phyloP scores from a whole-genome alignment of 1,139 yeast species.

The Zhuliangozyma blackwelliae region DNA sequence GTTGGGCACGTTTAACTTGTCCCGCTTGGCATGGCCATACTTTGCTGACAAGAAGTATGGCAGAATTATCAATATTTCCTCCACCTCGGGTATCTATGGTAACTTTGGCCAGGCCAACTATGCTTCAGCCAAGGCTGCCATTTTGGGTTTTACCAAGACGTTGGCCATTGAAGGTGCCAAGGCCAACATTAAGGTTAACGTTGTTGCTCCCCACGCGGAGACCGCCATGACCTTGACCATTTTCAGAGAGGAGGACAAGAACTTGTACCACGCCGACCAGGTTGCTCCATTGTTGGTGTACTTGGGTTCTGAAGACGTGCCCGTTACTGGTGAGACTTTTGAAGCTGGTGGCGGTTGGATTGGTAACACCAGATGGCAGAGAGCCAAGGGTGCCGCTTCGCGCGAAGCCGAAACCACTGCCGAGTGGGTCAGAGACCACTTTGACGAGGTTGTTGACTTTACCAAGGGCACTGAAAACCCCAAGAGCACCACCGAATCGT shows the following conservation, averaged over 20 bases:
- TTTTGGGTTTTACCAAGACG: conserved; percentile 80
- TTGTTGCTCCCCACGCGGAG: conserved; percentile 96
- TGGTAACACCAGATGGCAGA: conserved; percentile 93
- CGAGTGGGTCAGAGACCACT: conserved; percentile 67
- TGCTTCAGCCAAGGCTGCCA: conserved; percentile 88
- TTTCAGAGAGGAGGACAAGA: conserved; percentile 70
- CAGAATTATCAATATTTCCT: conserved; percentile 80
- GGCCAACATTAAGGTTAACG: conserved; percentile 69
- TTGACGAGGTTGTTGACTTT: conserved; percentile 66
- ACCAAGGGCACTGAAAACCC: conserved; percentile 57
- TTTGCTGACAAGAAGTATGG: conserved; percentile 77
- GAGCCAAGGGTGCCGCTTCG: conserved; percentile 80
- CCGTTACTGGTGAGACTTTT: conserved; percentile 41
- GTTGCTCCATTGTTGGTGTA: conserved; percentile 88
- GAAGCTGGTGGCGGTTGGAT: conserved; percentile 85
- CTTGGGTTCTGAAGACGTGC: conserved; percentile 70
- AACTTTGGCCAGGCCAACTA: conserved; percentile 97
- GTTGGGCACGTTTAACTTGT: conserved; percentile 73
- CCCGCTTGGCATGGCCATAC: conserved; percentile 92
- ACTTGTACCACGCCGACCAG: conserved; percentile 80
- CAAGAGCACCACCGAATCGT: conserved; percentile 66
- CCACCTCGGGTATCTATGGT: conserved; percentile 96
- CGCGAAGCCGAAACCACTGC: conserved; percentile 53
- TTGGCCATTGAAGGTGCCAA: conserved; percentile 88
- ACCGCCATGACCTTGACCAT: conserved; percentile 94